Base-by-base conservation (phyloP, 495 filamentous ascomycete genomes). In the Collariella sp. region DNA sequence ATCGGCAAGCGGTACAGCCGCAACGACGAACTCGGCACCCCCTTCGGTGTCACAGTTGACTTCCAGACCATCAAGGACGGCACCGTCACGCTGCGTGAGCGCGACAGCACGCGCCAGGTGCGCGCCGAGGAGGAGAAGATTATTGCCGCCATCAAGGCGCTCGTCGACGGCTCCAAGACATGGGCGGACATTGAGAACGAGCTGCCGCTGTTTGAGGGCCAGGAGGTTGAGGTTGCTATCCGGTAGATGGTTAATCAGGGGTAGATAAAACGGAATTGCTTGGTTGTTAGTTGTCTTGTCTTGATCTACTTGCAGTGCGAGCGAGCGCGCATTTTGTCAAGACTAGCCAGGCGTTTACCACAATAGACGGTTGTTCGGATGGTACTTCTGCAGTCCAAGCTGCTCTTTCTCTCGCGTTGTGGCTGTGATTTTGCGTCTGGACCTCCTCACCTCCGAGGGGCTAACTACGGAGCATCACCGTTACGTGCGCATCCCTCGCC, bases 1-100 rank as follows among this genome's bases (percentile, higher is more conserved):
- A 89, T 89, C 55, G 86, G 86, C 60, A 88, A 87, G 72, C 79
- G 86, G 29, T 84, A 87, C 66, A 76, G 80, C 62, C 72, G 84
- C 52, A 86, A 88, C 64, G 83, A 87, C 59, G 83, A 90, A 68
- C 76, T 89, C 15, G 83, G 84, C 50, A 86, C 84, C 12, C 80
- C 84, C 0, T 77, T 88, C 48, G 83, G 83, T 58, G 75, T 86
- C 60, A 88, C 83, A 0, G 68, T 86, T 58, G 83, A 88, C 67
- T 90, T 89, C 74, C 83, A 89, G 71, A 85, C 82, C 22, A 61
- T 88, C 38, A 76, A 87, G 66, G 86, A 89, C 62, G 75, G 73
- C 55, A 80, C 80, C 2, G 71, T 86, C 55, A 90, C 86, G n/a
- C 71, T 90, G 50, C 68, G 86, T 47, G 86, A 89, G 54, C 76